phyloP scores from a whole-genome alignment of 768 basidiomycete species.

The Suillus discolor region DNA sequence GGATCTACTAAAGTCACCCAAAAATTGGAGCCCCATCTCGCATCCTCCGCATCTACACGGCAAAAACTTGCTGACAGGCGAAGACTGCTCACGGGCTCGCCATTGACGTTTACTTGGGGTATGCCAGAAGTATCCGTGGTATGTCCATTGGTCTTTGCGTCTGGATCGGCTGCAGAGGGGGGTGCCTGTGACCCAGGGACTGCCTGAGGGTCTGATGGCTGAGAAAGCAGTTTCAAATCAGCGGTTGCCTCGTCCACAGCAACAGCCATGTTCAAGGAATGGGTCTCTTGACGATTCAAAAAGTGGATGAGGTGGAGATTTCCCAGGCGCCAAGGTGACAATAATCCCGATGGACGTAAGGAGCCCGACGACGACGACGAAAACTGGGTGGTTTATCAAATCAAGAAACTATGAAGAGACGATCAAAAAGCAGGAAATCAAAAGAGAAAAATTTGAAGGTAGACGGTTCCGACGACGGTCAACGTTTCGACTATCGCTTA shows the following conservation, averaged over 20 bases:
- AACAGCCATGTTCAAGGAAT: not conserved
- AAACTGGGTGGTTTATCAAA: not conserved
- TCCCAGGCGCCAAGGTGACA: not conserved
- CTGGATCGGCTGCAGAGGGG: conserved; percentile 11
- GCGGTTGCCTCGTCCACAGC: not conserved
- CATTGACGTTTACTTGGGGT: conserved; percentile 38
- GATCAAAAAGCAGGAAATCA: not conserved
- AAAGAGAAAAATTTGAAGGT: not conserved
- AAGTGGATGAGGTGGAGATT: not conserved
- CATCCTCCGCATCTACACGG: conserved; percentile 36
- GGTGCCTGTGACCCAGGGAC: conserved; percentile 10
- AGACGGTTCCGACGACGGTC: not conserved
- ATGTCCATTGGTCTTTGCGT: conserved; percentile 15
- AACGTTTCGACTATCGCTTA: conserved; percentile 1
- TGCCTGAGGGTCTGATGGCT: conserved; percentile 7
- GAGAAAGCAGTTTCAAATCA: conserved; percentile 23
- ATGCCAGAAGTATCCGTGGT: conserved; percentile 22
- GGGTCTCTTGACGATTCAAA: not conserved
- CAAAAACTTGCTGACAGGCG: conserved; percentile 31
- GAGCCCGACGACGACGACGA: not conserved
- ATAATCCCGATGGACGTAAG: not conserved
- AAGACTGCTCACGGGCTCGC: conserved; percentile 34
- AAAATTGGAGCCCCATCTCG: conserved; percentile 86
- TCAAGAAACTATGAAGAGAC: not conserved
- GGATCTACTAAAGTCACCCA: conserved; percentile 96